Base-by-base conservation (phyloP, 345 rosid species). In the Eucalyptus guilfoylei region DNA sequence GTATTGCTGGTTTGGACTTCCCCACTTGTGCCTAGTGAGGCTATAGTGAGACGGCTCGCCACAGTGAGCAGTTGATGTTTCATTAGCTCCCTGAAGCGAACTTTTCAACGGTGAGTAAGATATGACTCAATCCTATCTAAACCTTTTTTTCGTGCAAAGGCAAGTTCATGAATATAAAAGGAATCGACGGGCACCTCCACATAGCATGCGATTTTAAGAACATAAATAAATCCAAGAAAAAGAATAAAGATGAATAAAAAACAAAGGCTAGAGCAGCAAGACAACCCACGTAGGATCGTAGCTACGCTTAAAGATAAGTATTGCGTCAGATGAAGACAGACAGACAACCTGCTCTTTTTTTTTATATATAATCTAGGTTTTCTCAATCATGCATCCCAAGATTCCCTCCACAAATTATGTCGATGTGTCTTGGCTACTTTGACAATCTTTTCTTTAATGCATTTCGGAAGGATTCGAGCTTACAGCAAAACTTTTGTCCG, bases 331-430 rank as follows among this genome's bases (percentile, higher is more conserved):
- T 76, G 85, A 76, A 37, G 85, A 76, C 47, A 76, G 85, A 76
- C 47, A 76, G 85, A 40, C 47, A 76, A 76, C 85, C 85, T 76
- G 47, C 47, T 21, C 11, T 42, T 76, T 7, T 42, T 34, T 34
- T 34, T 69, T 67, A 17, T 60, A 76, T 40, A 37, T 72, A 76
- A 76, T 76, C 85, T 76, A 76, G 47, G 85, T 1, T 40, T 40
- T 76, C 47, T 76, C 85, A 76, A 76, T 76, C 85, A 76, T 76
- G 85, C 85, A 76, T 88, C 23, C 69, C 86, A 52, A 88, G 87
- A 88, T 88, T 88, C 89, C 58, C 89, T 88, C 89, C 89, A 80
- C 89, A 88, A 88, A 88, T 88, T 64, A 88, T 88, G 89, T 50
- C 45, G 86, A 52, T 54, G n/a, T 81, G 89, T 88, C 55, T 76